Evolutionary conservation across 1,284 basidiomycete genomes (phyloP).

Genomic region (Malassezia brasiliensis): DNA sequence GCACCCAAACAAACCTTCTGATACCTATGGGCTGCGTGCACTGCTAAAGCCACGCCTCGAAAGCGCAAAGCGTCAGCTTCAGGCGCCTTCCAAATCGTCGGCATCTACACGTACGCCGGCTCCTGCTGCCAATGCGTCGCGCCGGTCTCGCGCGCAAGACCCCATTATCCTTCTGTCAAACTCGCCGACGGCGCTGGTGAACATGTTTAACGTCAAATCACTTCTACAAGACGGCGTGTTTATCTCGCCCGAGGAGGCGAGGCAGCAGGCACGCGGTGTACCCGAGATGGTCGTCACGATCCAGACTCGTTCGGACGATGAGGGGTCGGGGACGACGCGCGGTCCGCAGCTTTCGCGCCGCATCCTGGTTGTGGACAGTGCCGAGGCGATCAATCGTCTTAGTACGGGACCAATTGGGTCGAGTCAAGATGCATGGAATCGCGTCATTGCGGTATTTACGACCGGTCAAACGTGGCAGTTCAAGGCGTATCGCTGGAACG

Average conservation of each 20-base stretch:
- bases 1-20: background rate
- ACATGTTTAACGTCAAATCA: constrained; percentile 91
- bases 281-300: constrained; percentile 35
- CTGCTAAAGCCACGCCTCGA: constrained; percentile 29
- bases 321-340: background rate
- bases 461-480: constrained; percentile 98
- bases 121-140: constrained; percentile 8
- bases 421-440: constrained; percentile 54
- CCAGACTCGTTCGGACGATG: constrained; percentile 23
- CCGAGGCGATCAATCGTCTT: constrained; percentile 82
- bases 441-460: constrained; percentile 92
- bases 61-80: constrained; percentile 20
- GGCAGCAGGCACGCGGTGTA: constrained; percentile 33
- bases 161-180: constrained; percentile 96
- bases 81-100: constrained; percentile 21
- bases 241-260: constrained; percentile 48
- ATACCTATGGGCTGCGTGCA: constrained; percentile 24
- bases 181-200: constrained; percentile 84
- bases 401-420: constrained; percentile 50
- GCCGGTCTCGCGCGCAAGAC: constrained; percentile 49
- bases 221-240: constrained; percentile 82
- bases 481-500: constrained; percentile 86
- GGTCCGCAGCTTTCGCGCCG: constrained; percentile 50
- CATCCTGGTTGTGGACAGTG: constrained; percentile 74
- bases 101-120: constrained; percentile 9